A percentile compares a stretch with the other conserved stretches of the same genome.
These are phyloP conservation scores for Leccinum subgranulosum DNA, from an alignment of 768 basidiomycete species.

Conservation along the genomic window DNA sequence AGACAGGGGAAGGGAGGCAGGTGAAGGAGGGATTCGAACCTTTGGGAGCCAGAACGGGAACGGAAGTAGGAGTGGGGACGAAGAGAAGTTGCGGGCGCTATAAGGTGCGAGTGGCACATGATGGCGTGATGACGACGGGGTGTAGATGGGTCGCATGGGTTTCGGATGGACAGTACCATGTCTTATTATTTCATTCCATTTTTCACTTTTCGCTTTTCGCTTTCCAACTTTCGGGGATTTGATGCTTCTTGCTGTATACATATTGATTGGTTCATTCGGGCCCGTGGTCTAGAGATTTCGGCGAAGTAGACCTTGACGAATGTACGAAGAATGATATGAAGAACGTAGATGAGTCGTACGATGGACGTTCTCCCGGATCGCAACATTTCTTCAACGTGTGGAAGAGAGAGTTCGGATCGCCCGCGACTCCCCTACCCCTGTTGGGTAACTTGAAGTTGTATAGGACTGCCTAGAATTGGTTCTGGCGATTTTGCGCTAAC, in stretches of 20 bases:
- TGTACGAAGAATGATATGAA: background rate
- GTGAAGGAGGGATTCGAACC: background rate
- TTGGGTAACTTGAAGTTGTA: too few species aligned
- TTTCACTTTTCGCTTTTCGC: background rate
- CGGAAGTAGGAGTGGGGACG: background rate
- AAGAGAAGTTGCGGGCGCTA: background rate
- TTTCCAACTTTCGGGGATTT: background rate
- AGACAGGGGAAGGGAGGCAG: background rate
- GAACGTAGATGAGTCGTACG: background rate
- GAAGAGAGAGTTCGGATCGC: too few species aligned
- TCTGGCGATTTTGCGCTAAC: too few species aligned
- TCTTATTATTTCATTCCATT: conserved; percentile 6
- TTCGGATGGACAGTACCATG: conserved; percentile 2
- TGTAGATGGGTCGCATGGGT: background rate
- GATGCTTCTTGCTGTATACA: background rate
- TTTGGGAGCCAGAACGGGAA: background rate
- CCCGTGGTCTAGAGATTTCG: background rate
- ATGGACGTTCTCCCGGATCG: background rate
- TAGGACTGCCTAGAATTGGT: too few species aligned
- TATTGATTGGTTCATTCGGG: background rate
- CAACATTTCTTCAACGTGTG: background rate
- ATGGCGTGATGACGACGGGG: background rate
- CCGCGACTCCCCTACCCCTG: too few species aligned
- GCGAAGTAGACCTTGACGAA: background rate
- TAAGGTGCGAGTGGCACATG: background rate